These are phyloP conservation scores for Cornus suecica DNA, from an alignment of 148 eudicot species.

Conservation along the genomic window DNA sequence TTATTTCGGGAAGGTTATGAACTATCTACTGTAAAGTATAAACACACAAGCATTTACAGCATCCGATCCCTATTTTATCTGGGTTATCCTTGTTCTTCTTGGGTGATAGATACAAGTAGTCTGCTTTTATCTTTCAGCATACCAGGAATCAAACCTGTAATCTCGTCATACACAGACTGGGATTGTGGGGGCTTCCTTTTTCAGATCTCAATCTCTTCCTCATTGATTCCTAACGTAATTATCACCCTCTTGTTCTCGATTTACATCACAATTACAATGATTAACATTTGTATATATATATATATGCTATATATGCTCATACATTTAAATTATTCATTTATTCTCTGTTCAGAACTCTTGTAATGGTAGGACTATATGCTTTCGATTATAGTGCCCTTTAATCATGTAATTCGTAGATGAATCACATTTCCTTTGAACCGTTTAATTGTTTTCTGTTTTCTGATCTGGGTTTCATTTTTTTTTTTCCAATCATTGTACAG, in stretches of 20 bases:
- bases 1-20: no score
- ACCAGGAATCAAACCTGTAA: neutral
- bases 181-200: neutral
- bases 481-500: no score
- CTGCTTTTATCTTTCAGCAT: neutral
- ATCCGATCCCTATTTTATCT: slow-evolving; percentile 1
- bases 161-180: neutral
- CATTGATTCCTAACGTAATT: no score
- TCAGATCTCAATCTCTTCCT: neutral
- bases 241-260: neutral
- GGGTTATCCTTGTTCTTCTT: no score
- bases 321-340: neutral
- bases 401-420: neutral
- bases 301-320: no score
- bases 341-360: neutral
- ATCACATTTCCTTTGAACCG: neutral
- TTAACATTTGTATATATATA: neutral
- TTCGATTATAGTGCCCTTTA: no score
- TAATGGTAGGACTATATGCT: neutral
- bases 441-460: no score
- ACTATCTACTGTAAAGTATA: no score
- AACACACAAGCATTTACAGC: neutral
- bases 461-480: no score
- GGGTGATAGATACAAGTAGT: neutral
- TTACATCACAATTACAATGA: neutral